phyloP scores from a whole-genome alignment of 2,329 filamentous ascomycete species.

The Huntiella decipiens region DNA sequence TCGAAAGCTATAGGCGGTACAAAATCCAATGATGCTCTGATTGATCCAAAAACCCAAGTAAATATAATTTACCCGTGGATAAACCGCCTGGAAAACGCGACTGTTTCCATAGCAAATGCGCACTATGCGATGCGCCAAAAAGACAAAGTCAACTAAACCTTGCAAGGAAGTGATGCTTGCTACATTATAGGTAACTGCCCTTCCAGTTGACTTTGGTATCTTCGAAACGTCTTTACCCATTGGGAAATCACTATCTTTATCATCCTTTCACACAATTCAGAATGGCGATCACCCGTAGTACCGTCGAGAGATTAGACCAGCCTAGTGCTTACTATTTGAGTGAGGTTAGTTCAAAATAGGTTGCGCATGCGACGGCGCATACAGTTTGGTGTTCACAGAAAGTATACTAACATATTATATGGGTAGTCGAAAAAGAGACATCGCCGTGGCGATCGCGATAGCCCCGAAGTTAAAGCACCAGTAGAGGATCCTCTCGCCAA shows the following conservation, averaged over 20 bases:
- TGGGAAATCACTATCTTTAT: background rate
- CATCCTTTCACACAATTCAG: background rate
- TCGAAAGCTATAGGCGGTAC: no score
- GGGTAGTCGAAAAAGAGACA: constrained; percentile 32
- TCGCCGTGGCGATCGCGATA: constrained; percentile 33
- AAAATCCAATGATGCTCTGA: no score
- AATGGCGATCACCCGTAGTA: constrained; percentile 23
- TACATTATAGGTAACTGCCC: no score
- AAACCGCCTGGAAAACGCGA: background rate
- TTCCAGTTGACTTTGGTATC: background rate
- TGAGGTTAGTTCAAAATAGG: constrained; percentile 37
- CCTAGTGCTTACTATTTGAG: constrained; percentile 84
- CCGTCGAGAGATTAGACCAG: constrained; percentile 80
- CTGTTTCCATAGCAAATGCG: constrained; percentile 4
- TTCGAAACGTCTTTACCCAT: background rate
- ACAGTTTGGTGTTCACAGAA: background rate
- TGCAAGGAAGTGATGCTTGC: no score
- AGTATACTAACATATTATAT: constrained; percentile 17
- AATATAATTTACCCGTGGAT: background rate
- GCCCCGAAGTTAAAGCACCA: constrained; percentile 29
- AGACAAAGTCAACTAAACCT: background rate
- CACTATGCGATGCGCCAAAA: background rate
- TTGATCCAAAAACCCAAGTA: background rate
- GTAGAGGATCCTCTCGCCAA: constrained; percentile 53
- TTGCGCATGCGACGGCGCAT: constrained; percentile 7